Evolutionary conservation across 2,329 filamentous ascomycete genomes (phyloP), one percentile per base, ranked within the genome.

Genomic region (Trichoderma afroharzianum): DNA sequence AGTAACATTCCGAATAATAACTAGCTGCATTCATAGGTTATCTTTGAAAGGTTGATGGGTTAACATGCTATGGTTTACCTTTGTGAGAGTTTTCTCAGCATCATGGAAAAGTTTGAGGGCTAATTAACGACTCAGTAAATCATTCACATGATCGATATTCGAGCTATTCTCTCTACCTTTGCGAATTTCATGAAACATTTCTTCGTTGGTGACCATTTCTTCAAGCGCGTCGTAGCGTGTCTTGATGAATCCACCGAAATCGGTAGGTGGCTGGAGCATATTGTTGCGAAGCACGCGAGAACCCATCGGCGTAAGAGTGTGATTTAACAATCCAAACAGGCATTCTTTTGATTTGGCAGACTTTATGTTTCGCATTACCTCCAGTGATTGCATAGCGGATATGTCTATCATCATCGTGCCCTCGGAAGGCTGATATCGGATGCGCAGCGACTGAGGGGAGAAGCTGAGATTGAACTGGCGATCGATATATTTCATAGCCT

Each of bases 351-450:
- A 97, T 75, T 92, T 94, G 0, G 90, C 78, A 75, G 92, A 90
- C 14, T 93, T 90, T 0, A 95, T 78, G 75, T 98, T 99, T 76
- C 97, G 94, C 30, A 98, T 92, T 6, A 99, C 86, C 79, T 99
- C 96, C 3, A 99, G 85, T 0, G 94, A 94, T 47, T 91, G 88
- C 32, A 98, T 93, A 0, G 95, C 97, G 0, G 93, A 92, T 3
- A 96, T 86, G 77, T 98, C 95, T 76, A 98, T 97, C 88, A 97
- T 93, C 95, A 98, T 97, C 0, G 94, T 93, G 28, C 95, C 93
- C 78, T 97, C 93, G 0, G 94, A 94, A 1, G 94, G 92, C 76
- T 95, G 91, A 75, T 97, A 98, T 74, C 90, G 91, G 77, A 98
- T 92, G 4, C 94, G 90, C 36, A 98, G 87, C 24, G 95, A 95